A percentile compares a stretch with the other conserved stretches of the same genome.
Evolutionary conservation across 2,329 filamentous ascomycete species (phyloP).

Genomic region (Sordariomycetes sp.): DNA sequence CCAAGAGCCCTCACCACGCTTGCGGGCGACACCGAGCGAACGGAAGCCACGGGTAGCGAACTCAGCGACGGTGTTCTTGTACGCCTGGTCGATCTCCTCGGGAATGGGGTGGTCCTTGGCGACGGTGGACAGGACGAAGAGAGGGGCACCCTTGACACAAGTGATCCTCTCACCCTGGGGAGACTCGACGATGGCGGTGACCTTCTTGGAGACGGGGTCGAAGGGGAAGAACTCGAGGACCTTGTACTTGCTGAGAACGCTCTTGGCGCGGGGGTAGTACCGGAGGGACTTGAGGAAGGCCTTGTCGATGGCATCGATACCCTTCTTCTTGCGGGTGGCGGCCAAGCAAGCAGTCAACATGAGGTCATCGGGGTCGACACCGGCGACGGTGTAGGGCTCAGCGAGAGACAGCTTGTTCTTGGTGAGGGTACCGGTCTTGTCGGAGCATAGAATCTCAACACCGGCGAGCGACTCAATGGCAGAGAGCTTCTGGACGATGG

Average conservation of each 20-base stretch:
- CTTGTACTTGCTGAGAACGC: slow-evolving; percentile 69
- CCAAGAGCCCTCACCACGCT: slow-evolving; percentile 70
- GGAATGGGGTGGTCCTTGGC: slow-evolving; percentile 73
- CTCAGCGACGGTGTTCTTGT: slow-evolving; percentile 87
- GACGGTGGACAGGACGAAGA: slow-evolving; percentile 78
- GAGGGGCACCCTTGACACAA: slow-evolving; percentile 84
- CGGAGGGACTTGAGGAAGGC: slow-evolving; percentile 80
- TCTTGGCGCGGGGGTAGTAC: slow-evolving; percentile 73
- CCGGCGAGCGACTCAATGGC: slow-evolving; percentile 86
- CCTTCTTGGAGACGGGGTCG: slow-evolving; percentile 89
- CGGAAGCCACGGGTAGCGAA: slow-evolving; percentile 90
- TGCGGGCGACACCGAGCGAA: slow-evolving; percentile 84
- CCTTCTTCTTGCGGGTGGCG: slow-evolving; percentile 88
- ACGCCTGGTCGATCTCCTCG: slow-evolving; percentile 64
- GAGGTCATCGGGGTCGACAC: slow-evolving; percentile 74
- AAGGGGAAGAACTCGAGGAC: slow-evolving; percentile 78
- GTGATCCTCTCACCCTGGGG: slow-evolving; percentile 72
- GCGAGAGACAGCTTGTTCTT: slow-evolving; percentile 87
- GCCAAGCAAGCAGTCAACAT: slow-evolving; percentile 88
- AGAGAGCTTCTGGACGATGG: slow-evolving; percentile 84
- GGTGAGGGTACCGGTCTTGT: slow-evolving; percentile 87
- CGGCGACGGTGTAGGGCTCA: slow-evolving; percentile 71
- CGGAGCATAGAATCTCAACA: slow-evolving; percentile 87
- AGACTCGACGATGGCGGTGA: slow-evolving; percentile 71
- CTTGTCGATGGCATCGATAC: slow-evolving; percentile 90